Conservation (phyloP, 176 grass and related monocot genomes). For the Phyllostachys edulis region DNA sequence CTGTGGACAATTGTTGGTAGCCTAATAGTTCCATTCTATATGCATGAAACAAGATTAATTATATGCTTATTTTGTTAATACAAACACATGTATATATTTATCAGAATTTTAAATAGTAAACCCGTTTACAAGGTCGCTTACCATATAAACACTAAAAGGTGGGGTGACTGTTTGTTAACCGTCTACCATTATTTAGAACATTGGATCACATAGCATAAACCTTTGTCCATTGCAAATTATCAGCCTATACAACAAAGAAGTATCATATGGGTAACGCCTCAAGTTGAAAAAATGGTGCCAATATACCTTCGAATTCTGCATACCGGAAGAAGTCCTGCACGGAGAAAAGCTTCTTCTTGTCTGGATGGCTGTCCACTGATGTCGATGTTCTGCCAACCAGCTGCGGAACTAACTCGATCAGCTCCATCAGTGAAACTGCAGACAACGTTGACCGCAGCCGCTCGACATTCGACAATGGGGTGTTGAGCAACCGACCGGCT, state of each 20-base stretch:
- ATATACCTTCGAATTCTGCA: slow-evolving; percentile 77
- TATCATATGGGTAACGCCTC: neutral
- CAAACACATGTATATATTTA: too few relatives aligned
- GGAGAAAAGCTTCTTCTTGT: slow-evolving; percentile 98
- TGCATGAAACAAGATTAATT: too few relatives aligned
- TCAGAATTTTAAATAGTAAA: too few relatives aligned
- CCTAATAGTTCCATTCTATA: too few relatives aligned
- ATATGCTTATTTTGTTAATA: too few relatives aligned
- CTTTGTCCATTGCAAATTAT: neutral
- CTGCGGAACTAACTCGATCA: slow-evolving; percentile 75
- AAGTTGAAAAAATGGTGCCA: neutral
- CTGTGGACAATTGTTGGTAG: too few relatives aligned
- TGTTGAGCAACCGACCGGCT: slow-evolving; percentile 59
- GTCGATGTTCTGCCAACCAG: slow-evolving; percentile 55
- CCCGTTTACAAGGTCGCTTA: too few relatives aligned
- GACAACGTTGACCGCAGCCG: slow-evolving; percentile 76
- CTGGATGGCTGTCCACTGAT: slow-evolving; percentile 55
- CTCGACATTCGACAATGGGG: slow-evolving; percentile 87
- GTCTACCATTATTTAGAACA: too few relatives aligned
- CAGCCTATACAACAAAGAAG: neutral
- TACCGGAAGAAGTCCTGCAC: slow-evolving; percentile 96
- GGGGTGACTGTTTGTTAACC: too few relatives aligned
- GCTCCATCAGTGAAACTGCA: slow-evolving; percentile 61
- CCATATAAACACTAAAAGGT: too few relatives aligned
- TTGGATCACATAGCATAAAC: neutral